Conservation (phyloP, 192 early-diverging fungal species). For the Umbelopsis sp. region DNA sequence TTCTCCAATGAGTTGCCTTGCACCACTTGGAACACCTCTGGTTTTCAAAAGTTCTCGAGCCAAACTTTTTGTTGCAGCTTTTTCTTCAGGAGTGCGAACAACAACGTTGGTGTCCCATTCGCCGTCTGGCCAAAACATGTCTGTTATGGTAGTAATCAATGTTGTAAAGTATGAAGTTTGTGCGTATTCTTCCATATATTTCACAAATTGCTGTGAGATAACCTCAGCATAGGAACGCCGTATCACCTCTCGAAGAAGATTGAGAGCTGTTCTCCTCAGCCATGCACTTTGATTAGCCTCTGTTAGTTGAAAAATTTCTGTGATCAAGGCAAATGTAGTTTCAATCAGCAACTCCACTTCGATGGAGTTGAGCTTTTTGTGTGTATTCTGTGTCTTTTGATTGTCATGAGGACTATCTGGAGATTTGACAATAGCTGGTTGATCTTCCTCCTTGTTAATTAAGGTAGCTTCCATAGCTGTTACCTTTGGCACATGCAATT, state of each 20-base stretch:
- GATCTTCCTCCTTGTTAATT: neutral
- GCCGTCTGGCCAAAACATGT: constrained; percentile 35
- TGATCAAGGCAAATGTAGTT: constrained; percentile 36
- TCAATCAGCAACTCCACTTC: constrained; percentile 39
- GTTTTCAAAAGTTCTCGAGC: constrained; percentile 24
- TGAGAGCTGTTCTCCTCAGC: constrained; percentile 37
- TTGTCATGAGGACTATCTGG: neutral
- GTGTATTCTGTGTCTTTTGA: neutral
- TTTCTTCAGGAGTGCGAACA: constrained; percentile 25
- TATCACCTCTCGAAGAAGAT: constrained; percentile 36
- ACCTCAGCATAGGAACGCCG: constrained; percentile 37
- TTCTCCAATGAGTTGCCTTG: constrained; percentile 38
- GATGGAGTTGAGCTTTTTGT: constrained; percentile 23
- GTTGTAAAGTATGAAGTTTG: constrained; percentile 24
- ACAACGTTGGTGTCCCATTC: constrained; percentile 12
- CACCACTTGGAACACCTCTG: constrained; percentile 26
- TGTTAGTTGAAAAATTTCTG: constrained; percentile 38
- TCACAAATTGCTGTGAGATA: constrained; percentile 30
- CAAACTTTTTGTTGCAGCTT: constrained; percentile 16
- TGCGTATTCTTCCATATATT: constrained; percentile 29
- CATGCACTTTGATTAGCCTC: constrained; percentile 36
- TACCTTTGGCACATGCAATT: neutral
- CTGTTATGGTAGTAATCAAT: constrained; percentile 7
- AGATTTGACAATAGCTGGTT: neutral
- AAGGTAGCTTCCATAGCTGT: neutral